Conservation (phyloP, 257 asterid genomes). For the Knoxia roxburghii region DNA sequence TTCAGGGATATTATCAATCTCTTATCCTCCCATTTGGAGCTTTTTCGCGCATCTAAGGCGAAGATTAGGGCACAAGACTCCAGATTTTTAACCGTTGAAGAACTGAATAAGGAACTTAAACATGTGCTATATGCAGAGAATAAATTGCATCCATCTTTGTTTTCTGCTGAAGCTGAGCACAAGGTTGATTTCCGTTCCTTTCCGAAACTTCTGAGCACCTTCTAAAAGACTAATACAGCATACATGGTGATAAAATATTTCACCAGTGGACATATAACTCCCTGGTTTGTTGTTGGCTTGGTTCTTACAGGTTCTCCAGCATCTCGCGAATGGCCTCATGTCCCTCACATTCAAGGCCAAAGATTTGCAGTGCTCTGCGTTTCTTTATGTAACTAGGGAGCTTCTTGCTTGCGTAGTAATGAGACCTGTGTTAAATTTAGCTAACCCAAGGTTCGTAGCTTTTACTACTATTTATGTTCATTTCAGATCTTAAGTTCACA, state of each 20-base stretch:
- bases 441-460: slow-evolving; percentile 65
- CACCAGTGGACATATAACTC: neutral
- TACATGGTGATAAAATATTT: neutral
- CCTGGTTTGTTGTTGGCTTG: slow-evolving; percentile 14
- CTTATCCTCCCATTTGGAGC: slow-evolving; percentile 61
- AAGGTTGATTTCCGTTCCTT: slow-evolving; percentile 45
- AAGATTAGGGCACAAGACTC: slow-evolving; percentile 57
- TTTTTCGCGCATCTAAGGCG: slow-evolving; percentile 59
- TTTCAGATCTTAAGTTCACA: slow-evolving; percentile 16
- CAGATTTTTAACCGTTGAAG: slow-evolving; percentile 53
- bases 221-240: slow-evolving; percentile 5
- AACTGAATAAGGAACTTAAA: slow-evolving; percentile 62
- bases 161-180: slow-evolving; percentile 97
- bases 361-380: slow-evolving; percentile 81
- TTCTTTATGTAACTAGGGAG: slow-evolving; percentile 68
- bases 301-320: slow-evolving; percentile 88
- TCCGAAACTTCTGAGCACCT: neutral
- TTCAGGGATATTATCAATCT: slow-evolving; percentile 72
- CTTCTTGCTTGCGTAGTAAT: slow-evolving; percentile 92
- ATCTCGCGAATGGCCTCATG: slow-evolving; percentile 81
- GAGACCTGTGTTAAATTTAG: slow-evolving; percentile 87
- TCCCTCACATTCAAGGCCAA: slow-evolving; percentile 64
- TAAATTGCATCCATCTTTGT: slow-evolving; percentile 85
- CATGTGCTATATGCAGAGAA: slow-evolving; percentile 69
- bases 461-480: neutral